These are phyloP conservation scores for Amanita muscaria DNA, from an alignment of 768 basidiomycete genomes.

Conservation along the genomic window DNA sequence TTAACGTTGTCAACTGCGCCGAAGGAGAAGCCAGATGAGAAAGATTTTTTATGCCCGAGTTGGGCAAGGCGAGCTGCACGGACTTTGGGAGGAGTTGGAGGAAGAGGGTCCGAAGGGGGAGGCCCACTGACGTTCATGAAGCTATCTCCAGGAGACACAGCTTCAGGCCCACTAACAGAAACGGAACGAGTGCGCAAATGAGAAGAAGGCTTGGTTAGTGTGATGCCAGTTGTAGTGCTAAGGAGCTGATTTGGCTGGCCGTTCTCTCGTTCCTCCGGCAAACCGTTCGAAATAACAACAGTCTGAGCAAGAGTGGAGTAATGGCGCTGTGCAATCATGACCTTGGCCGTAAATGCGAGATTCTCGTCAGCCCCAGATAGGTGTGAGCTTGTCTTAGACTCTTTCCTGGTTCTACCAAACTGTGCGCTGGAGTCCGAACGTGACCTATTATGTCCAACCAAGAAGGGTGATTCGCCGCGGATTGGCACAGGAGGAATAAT, in stretches of 20 bases:
- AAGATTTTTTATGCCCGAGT: constrained; percentile 52
- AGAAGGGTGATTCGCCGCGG: constrained; percentile 38
- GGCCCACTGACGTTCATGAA: constrained; percentile 33
- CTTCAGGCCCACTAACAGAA: constrained; percentile 33
- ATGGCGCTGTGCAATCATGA: constrained; percentile 69
- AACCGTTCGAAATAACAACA: constrained; percentile 39
- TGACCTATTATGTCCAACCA: constrained; percentile 40
- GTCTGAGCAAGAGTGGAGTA: constrained; percentile 66
- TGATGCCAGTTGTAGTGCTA: constrained; percentile 30
- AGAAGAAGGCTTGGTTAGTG: constrained; percentile 19
- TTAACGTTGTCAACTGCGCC: constrained; percentile 46
- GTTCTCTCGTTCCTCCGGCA: constrained; percentile 31
- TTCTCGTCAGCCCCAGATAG: constrained; percentile 43
- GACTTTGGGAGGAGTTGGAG: constrained; percentile 67
- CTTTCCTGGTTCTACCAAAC: constrained; percentile 41
- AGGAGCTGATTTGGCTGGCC: constrained; percentile 24
- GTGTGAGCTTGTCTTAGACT: constrained; percentile 50
- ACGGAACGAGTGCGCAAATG: constrained; percentile 59
- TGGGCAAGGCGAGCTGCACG: constrained; percentile 46
- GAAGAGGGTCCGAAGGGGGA: constrained; percentile 61
- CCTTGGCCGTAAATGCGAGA: constrained; percentile 40
- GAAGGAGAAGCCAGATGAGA: constrained; percentile 58
- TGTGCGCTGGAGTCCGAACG: constrained; percentile 49
- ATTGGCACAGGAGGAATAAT: constrained; percentile 52
- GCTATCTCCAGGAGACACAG: constrained; percentile 26